Base-by-base conservation (phyloP, 1,284 basidiomycete species). In the Cryptococcus jaspeensis region DNA sequence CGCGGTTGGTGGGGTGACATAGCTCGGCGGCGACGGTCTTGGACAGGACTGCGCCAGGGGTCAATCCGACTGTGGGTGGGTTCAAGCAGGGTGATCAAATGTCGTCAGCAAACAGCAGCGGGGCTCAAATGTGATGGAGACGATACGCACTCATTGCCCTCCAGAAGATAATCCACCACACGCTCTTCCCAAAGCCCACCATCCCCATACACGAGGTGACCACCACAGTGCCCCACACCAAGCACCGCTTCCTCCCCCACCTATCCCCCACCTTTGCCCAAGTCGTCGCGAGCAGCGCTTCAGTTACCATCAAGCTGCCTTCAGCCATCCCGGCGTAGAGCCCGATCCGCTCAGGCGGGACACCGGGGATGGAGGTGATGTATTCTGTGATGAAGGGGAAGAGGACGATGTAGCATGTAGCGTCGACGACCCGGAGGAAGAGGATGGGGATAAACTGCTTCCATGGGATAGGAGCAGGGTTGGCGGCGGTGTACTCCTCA, bases 331-430 rank as follows among this genome's bases (percentile, higher is more conserved):
- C 67, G 1, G 65, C 52, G 43, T 65, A 70, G 12, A 70, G 45
- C 0, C 69, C 69, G 23, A 70, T 66, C 35, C 52, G 55, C 32
- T 64, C 59, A 8, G 48, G 44, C 2, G 63, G 38, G 9, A 60
- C 60, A n/a, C n/a, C n/a, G 16, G 49, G 22, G 53, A 70, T 58
- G 0, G 60, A 64, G 22, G 63, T 66, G 43, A 70, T 58, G 60
- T 67, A 65, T 32, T 62, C 66, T 8, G 64, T 62, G 39, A 70
- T 60, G 50, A 63, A 59, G 4, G 69, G 69, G 56, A 70, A 70
- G 40, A 69, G 57, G 54, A 64, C 45, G 3, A 48, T 41, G 46
- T 62, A 70, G n/a, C 50, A 53, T 43, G 61, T 52, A 2, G 66
- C 60, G 46, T 70, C 67, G 12, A 59, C 46, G 20, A 64, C 41